Percentiles rank a stretch among this genome's conserved stretches.
Evolutionary conservation across 2,329 filamentous ascomycete species (phyloP).

Genomic region (Hypoxylon sp.): DNA sequence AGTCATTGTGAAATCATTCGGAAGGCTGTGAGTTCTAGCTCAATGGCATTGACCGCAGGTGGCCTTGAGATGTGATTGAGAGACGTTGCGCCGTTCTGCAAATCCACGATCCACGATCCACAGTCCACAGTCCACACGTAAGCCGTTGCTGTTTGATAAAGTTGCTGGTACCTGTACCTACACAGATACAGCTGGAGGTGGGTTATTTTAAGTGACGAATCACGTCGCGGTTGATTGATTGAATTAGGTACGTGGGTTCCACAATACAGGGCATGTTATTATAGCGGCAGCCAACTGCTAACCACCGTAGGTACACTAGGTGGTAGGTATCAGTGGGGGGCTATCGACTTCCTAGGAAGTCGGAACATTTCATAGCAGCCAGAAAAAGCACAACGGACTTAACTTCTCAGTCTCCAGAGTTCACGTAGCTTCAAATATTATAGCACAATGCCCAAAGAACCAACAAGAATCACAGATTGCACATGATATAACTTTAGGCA

Average conservation of each 20-base stretch:
- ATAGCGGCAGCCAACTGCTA: constrained; percentile 1
- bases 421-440: not conserved
- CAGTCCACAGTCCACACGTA: constrained; percentile 48
- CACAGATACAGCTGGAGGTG: constrained; percentile 1
- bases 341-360: constrained; percentile 1
- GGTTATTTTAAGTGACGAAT: constrained; percentile 43
- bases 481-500: not conserved
- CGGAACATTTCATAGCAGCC: not conserved
- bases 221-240: constrained; percentile 28
- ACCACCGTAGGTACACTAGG: not conserved
- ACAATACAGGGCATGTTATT: constrained; percentile 24
- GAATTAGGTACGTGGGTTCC: constrained; percentile 20
- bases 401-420: not conserved
- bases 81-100: constrained; percentile 39
- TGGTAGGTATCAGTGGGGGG: constrained; percentile 1
- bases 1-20: constrained; percentile 51
- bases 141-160: constrained; percentile 41
- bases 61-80: constrained; percentile 28
- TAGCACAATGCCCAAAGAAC: not conserved
- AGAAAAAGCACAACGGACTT: not conserved
- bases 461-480: not conserved
- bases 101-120: constrained; percentile 25
- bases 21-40: constrained; percentile 31
- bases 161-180: constrained; percentile 36
- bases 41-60: constrained; percentile 31